These are phyloP conservation scores for Ricinus communis DNA, from an alignment of 345 rosid genomes.

Conservation along the genomic window DNA sequence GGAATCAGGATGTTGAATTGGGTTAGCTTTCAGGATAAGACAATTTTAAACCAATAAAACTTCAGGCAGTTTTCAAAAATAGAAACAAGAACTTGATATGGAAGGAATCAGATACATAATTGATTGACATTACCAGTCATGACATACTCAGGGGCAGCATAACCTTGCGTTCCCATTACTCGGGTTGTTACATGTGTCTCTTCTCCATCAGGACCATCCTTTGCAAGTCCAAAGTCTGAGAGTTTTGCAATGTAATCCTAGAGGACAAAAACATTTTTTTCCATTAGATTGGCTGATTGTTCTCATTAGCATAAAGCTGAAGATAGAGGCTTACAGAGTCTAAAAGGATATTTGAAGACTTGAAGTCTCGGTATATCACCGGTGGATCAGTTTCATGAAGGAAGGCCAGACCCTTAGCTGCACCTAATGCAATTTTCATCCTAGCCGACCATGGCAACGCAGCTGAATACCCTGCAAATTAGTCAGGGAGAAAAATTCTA, in stretches of 20 bases:
- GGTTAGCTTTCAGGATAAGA: conserved; percentile 1
- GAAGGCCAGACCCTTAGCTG: conserved; percentile 79
- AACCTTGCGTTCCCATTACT: conserved; percentile 62
- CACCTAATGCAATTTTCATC: conserved; percentile 78
- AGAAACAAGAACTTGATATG: not conserved
- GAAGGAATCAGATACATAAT: too few relatives aligned
- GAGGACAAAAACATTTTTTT: not conserved
- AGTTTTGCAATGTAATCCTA: conserved; percentile 55
- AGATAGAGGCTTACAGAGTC: conserved; percentile 51
- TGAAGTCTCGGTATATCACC: conserved; percentile 74
- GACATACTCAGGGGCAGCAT: conserved; percentile 62
- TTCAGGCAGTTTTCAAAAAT: not conserved
- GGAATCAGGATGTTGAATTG: conserved; percentile 19
- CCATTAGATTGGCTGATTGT: not conserved
- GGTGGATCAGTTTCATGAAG: conserved; percentile 73
- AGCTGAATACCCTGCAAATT: conserved; percentile 45
- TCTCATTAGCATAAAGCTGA: not conserved
- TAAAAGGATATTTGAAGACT: conserved; percentile 68
- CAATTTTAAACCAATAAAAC: not conserved
- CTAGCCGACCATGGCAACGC: conserved; percentile 68
- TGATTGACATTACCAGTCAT: conserved; percentile 43
- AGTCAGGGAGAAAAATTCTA: not conserved
- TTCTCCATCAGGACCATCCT: conserved; percentile 60
- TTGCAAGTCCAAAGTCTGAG: conserved; percentile 62
- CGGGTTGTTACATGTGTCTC: conserved; percentile 50